Evolutionary conservation across 352 stramenopile genomes (phyloP).

Genomic region (Phytophthora fragariae): DNA sequence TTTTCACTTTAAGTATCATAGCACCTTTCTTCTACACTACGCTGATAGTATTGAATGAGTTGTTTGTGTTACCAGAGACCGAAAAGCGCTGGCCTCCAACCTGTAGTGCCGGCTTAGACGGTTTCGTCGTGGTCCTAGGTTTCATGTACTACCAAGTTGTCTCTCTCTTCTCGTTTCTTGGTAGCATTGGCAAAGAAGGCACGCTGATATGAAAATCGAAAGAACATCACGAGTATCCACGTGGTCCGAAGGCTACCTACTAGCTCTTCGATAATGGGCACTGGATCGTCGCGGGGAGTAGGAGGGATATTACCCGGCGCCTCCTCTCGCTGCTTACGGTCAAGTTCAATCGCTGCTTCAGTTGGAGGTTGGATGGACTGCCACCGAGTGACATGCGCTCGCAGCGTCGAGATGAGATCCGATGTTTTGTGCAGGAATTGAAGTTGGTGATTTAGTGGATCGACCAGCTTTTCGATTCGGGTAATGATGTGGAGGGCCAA

Average conservation of each 20-base stretch:
- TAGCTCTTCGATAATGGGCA: conserved; percentile 9
- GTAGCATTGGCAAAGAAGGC: conserved; percentile 44
- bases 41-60: too few relatives aligned
- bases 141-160: too few relatives aligned
- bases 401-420: conserved; percentile 6
- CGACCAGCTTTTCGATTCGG: conserved; percentile 28
- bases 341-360: conserved; percentile 27
- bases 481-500: conserved; percentile 24
- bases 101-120: too few relatives aligned
- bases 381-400: conserved; percentile 15
- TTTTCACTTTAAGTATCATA: too few relatives aligned
- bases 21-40: too few relatives aligned
- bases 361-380: conserved; percentile 22
- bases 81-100: too few relatives aligned
- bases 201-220: conserved; percentile 45
- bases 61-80: too few relatives aligned
- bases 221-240: conserved; percentile 38
- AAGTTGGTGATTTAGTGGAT: conserved; percentile 35
- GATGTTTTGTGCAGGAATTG: conserved; percentile 23
- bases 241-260: conserved; percentile 25
- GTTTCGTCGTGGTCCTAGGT: neutral
- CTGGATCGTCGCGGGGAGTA: conserved; percentile 29
- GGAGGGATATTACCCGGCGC: neutral
- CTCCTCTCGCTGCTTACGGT: conserved; percentile 16
- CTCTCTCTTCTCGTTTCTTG: neutral